phyloP scores from a whole-genome alignment of 1,139 yeast genomes.

The Maudiozyma humilis region DNA sequence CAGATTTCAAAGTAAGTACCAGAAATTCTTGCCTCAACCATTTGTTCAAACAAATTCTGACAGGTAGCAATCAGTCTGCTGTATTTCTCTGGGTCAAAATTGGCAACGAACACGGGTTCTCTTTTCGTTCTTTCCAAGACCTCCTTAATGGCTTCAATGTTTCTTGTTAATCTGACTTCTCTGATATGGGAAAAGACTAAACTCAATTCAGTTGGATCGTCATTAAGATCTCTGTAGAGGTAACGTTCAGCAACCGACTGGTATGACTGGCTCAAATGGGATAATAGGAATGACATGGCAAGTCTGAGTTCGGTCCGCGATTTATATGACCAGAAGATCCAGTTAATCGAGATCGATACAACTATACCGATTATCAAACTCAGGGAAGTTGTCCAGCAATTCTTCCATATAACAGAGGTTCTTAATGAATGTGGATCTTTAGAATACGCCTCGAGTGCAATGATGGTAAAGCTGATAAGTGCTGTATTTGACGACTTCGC shows the following conservation, averaged over 20 bases:
- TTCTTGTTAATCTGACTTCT: constrained; percentile 42
- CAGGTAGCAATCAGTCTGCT: constrained; percentile 34
- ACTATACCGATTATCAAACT: constrained; percentile 36
- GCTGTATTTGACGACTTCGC: constrained; percentile 39
- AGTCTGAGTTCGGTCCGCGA: constrained; percentile 38
- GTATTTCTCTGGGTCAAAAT: constrained; percentile 28
- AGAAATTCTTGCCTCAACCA: constrained; percentile 42
- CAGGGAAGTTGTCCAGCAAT: constrained; percentile 37
- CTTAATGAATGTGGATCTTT: constrained; percentile 14
- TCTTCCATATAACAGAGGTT: constrained; percentile 30
- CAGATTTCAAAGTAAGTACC: constrained; percentile 41
- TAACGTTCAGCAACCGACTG: constrained; percentile 42
- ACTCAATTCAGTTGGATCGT: constrained; percentile 39
- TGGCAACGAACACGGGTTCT: constrained; percentile 33
- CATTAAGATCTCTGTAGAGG: constrained; percentile 40
- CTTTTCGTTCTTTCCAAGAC: constrained; percentile 34
- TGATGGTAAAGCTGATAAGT: constrained; percentile 36
- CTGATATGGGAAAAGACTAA: constrained; percentile 39
- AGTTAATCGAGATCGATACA: constrained; percentile 35
- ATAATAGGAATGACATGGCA: constrained; percentile 35
- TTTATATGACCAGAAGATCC: constrained; percentile 44
- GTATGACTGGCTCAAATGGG: constrained; percentile 40
- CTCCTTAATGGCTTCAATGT: constrained; percentile 35
- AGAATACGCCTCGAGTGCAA: constrained; percentile 31
- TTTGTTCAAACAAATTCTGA: constrained; percentile 35